These are phyloP conservation scores for Stipa capillata DNA, from an alignment of 176 grass and related monocot genomes.

Conservation along the genomic window DNA sequence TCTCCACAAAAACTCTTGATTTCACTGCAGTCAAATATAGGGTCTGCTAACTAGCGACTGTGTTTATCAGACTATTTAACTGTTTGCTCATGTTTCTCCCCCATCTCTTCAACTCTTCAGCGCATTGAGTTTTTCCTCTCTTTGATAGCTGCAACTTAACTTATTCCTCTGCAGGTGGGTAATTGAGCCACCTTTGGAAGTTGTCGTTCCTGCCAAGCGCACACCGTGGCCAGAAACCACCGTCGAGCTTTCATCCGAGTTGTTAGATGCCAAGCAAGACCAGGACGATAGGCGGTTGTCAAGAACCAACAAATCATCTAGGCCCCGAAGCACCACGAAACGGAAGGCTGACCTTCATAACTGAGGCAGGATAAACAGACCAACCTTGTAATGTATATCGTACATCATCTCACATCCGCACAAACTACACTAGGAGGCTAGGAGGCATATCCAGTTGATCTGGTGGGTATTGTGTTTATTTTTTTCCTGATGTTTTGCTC, in stretches of 20 bases:
- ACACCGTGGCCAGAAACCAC: constrained; percentile 81
- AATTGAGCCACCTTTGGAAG: constrained; percentile 80
- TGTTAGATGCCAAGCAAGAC: constrained; percentile 35
- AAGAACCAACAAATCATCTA: constrained; percentile 43
- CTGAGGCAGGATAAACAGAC: constrained; percentile 29
- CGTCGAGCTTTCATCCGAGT: constrained; percentile 23
- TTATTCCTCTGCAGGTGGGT: constrained; percentile 55
- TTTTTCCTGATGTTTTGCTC: constrained; percentile 22
- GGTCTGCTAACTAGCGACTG: neutral
- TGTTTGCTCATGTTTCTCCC: neutral
- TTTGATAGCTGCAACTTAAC: neutral
- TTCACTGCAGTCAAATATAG: neutral
- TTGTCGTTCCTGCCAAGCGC: constrained; percentile 62
- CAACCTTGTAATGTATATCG: constrained; percentile 34
- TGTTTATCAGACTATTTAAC: neutral
- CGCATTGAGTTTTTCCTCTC: neutral
- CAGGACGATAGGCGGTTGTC: constrained; percentile 39
- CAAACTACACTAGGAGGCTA: constrained; percentile 26
- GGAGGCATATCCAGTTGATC: constrained; percentile 22
- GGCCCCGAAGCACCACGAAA: constrained; percentile 51
- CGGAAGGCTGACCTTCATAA: constrained; percentile 54
- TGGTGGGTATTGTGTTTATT: constrained; percentile 21
- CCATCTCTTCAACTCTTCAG: neutral
- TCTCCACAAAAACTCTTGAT: neutral
- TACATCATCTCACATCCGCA: constrained; percentile 19